A percentile compares a stretch with the other conserved stretches of the same genome.
Evolutionary conservation across 1,139 yeast species (phyloP).

Genomic region (Yamadazyma atmosphaerica): DNA sequence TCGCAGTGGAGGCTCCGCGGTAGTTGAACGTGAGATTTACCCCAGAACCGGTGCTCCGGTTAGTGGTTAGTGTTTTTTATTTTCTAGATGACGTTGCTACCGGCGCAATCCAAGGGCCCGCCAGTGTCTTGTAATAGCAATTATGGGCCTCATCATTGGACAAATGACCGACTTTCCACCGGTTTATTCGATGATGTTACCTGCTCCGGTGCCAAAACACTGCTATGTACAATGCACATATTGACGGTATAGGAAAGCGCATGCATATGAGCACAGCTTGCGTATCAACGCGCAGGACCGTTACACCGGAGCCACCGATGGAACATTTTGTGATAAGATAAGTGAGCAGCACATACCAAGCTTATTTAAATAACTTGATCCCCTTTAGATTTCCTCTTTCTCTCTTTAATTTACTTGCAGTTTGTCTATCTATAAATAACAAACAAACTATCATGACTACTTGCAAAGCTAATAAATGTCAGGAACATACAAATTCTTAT

Average conservation of each 20-base stretch:
- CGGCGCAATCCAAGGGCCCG: too few species aligned
- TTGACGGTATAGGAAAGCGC: neutral
- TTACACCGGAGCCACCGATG: neutral
- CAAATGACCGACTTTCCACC: neutral
- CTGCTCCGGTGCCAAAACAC: too few species aligned
- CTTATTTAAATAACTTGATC: too few species aligned
- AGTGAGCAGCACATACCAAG: neutral
- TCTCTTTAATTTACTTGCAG: too few species aligned
- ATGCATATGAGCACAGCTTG: neutral
- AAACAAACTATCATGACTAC: neutral
- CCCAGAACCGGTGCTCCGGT: neutral
- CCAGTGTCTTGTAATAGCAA: too few species aligned
- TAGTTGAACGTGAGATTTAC: neutral
- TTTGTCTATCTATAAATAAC: too few species aligned
- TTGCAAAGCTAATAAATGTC: neutral
- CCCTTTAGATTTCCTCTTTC: too few species aligned
- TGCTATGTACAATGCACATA: too few species aligned
- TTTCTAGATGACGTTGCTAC: neutral
- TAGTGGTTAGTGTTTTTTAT: too few species aligned
- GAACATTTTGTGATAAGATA: conserved; percentile 1
- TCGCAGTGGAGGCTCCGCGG: neutral
- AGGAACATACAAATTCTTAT: neutral
- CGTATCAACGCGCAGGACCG: neutral
- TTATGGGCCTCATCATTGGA: too few species aligned
- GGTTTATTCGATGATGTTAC: too few species aligned